A percentile compares a stretch with the other conserved stretches of the same genome.
phyloP scores from a whole-genome alignment of 176 grass and related monocot species.

The Thalia dealbata region DNA sequence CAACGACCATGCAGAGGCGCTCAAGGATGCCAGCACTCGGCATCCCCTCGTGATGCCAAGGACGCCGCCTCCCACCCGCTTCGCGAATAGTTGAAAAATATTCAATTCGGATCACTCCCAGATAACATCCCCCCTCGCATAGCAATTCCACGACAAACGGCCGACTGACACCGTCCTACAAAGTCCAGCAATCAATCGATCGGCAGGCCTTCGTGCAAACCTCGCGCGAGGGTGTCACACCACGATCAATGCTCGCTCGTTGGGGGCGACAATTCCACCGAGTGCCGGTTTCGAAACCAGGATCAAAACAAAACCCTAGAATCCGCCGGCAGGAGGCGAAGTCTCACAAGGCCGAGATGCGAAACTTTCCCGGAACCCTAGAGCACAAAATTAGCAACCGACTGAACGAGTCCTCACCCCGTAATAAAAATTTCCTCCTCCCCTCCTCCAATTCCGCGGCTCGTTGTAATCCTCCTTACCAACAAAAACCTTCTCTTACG shows the following conservation, averaged over 20 bases:
- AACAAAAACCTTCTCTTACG: no score
- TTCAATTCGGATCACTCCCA: no score
- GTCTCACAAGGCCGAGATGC: neutral
- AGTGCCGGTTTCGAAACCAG: neutral
- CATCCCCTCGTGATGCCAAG: neutral
- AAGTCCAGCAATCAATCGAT: no score
- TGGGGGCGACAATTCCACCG: neutral
- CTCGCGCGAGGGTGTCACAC: neutral
- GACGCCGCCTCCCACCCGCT: neutral
- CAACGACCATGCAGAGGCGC: neutral
- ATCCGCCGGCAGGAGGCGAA: neutral
- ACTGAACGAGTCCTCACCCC: neutral
- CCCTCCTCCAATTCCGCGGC: neutral
- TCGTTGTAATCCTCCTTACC: no score
- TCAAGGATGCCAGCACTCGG: constrained; percentile 1
- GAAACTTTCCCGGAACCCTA: neutral
- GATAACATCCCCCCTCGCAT: neutral
- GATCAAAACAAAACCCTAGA: constrained; percentile 2
- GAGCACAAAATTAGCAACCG: neutral
- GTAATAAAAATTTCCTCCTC: neutral
- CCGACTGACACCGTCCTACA: constrained; percentile 1
- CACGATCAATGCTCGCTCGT: neutral
- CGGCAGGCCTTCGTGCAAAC: neutral
- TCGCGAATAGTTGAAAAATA: no score
- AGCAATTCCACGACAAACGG: neutral